These are phyloP conservation scores for Spirogloea muscicola DNA, from an alignment of 139 green algal species.

Conservation along the genomic window DNA sequence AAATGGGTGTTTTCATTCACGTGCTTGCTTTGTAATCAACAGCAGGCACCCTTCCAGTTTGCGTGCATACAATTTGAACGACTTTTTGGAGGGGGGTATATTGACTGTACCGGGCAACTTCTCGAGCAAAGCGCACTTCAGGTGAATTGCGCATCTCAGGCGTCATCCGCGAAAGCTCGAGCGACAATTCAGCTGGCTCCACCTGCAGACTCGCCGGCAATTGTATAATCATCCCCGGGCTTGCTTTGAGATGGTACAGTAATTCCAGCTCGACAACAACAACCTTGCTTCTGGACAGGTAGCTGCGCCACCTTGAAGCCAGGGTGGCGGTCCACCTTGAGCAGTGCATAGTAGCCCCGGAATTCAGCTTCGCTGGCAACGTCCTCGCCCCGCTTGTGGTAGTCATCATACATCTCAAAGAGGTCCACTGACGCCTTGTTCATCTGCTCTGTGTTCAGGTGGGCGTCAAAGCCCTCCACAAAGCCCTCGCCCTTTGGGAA, in stretches of 20 bases:
- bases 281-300: too few species aligned
- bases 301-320: constrained; percentile 62
- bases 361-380: constrained; percentile 62
- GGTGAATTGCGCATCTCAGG: constrained; percentile 8
- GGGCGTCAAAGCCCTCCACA: constrained; percentile 68
- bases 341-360: constrained; percentile 66
- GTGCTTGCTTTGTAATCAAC: too few species aligned
- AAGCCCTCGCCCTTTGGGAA: constrained; percentile 12
- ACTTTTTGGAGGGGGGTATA: too few species aligned
- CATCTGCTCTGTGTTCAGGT: constrained; percentile 80
- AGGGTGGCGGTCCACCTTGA: constrained; percentile 63
- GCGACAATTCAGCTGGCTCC: constrained; percentile 31
- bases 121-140: constrained; percentile 28
- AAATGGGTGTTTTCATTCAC: too few species aligned
- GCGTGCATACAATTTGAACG: too few species aligned
- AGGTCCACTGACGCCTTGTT: constrained; percentile 73
- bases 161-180: constrained; percentile 20
- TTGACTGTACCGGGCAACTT: constrained; percentile 30
- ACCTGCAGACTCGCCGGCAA: too few species aligned
- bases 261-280: too few species aligned
- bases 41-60: too few species aligned
- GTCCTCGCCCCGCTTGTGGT: not conserved
- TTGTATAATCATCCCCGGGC: too few species aligned
- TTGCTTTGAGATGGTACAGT: too few species aligned
- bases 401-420: constrained; percentile 65